Evolutionary conservation across 805 yeast species (phyloP), one percentile per base, ranked within the genome.

Genomic region (Blastobotrys robertii): DNA sequence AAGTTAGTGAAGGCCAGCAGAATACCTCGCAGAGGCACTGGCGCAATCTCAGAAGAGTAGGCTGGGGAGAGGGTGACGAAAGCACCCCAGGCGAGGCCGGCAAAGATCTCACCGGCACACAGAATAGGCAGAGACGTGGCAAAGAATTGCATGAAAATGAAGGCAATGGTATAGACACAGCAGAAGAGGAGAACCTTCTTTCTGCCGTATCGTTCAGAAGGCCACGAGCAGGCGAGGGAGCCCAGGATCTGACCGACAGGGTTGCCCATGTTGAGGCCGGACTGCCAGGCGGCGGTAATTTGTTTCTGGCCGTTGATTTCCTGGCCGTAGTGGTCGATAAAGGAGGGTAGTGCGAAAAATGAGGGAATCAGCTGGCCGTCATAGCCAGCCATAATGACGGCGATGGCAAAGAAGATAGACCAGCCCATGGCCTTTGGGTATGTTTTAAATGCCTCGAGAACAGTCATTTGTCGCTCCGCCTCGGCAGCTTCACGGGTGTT

Each of bases 31-130:
- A 77, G 61, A 8, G 68, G 68, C 11, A 72, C 52, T 0, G 81
- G 81, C 47, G 76, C 66, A 29, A 74, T 74, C 51, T 76, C 82
- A 11, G 77, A 64, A n/a, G 80, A 76, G 52, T 76, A 76, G 2
- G 76, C 59, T 8, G 74, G 71, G 2, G 75, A 63, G 50, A 76
- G 55, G 28, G 74, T 66, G 45, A 69, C 74, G 52, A 74, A 74
- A n/a, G 66, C 64, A 41, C 82, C 81, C 76, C 78, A 75, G 7
- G 70, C 66, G 30, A 75, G 34, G n/a, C 63, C 58, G 25, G 67
- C 57, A 8, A 68, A 51, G 14, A 68, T 50, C 48, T 66, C 64
- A 14, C 70, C 73, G 13, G 53, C 68, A 37, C 61, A 56, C 41
- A 68, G 57, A 22, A 61, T 65, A 8, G 59, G 60, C 19, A 65